Base-by-base conservation (phyloP, 805 yeast genomes). In the Candida schatavii region DNA sequence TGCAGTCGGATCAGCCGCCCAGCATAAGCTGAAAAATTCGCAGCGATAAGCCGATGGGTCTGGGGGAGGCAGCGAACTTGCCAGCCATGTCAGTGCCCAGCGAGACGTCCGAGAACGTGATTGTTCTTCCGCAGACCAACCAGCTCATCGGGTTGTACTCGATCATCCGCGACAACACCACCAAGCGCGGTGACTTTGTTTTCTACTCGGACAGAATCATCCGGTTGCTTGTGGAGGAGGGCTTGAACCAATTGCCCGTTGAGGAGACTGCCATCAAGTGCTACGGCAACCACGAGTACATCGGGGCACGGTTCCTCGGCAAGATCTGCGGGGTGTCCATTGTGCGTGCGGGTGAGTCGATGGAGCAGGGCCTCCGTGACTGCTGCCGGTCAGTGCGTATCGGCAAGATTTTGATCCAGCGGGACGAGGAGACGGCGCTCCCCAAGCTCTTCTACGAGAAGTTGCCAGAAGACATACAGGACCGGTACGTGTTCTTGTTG, bases 321-420 rank as follows among this genome's bases (percentile, higher is more conserved):
- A 89, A 88, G 65, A 93, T 93, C 46, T 91, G 98, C 62, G 99
- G 99, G 50, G 99, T 93, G 28, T 88, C 97, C 14, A 93, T 93
- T 59, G 95, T 93, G 55, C 78, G 99, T 61, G 99, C 99, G 4
- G 99, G 99, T 51, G 99, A 93, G 66, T 85, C 95, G 34, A 93
- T 93, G 99, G 99, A 93, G 66, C 95, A 88, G 74, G 99, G 98
- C 26, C 73, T 93, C 49, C 81, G 99, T 63, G 98, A 91, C 62
- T 91, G 99, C 66, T 89, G 98, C 63, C 78, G 99, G 50, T 85
- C 95, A 9, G 99, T 93, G 29, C 77, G 98, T 59, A 86, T 93
- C 46, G 99, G 99, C 41, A 93, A 93, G 72, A 91, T 93, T 52
- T 74, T 93, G 59, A 93, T 93, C 54, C 99, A 93, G 71, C 80